Conservation (phyloP, 208 protist genomes). For the Acanthamoeba sp. region DNA sequence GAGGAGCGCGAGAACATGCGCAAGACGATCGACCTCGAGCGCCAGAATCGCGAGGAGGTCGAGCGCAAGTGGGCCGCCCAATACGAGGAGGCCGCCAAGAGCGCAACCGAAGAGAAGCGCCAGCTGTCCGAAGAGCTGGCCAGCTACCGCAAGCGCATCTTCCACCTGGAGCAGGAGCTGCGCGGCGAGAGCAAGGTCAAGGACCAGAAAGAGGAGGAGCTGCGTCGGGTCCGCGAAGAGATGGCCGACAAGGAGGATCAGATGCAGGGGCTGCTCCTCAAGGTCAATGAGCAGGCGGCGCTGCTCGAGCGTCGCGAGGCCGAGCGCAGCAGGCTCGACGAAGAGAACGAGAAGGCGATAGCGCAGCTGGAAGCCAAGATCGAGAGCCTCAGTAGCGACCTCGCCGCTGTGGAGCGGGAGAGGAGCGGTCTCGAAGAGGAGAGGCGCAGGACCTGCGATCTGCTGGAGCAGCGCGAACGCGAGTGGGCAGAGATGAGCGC, state of each 20-base stretch:
- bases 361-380: not conserved
- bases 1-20: slow-evolving; percentile 40
- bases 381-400: not conserved
- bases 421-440: not conserved
- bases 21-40: slow-evolving; percentile 45
- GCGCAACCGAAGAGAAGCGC: slow-evolving; percentile 2
- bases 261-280: not conserved
- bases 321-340: not conserved
- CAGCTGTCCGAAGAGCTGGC: slow-evolving; percentile 15
- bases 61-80: not conserved
- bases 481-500: not conserved
- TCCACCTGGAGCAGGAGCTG: slow-evolving; percentile 29
- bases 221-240: not conserved
- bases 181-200: not conserved
- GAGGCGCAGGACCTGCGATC: not conserved
- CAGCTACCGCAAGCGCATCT: slow-evolving; percentile 51
- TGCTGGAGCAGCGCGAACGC: not conserved
- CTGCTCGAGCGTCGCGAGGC: not conserved
- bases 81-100: not conserved
- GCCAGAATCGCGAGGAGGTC: slow-evolving; percentile 10
- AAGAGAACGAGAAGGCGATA: not conserved
- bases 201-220: slow-evolving; percentile 21
- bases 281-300: not conserved
- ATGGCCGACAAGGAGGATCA: not conserved
- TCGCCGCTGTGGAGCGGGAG: not conserved